Conservation (phyloP, 495 filamentous ascomycete species). For the Cercophora scortea region DNA sequence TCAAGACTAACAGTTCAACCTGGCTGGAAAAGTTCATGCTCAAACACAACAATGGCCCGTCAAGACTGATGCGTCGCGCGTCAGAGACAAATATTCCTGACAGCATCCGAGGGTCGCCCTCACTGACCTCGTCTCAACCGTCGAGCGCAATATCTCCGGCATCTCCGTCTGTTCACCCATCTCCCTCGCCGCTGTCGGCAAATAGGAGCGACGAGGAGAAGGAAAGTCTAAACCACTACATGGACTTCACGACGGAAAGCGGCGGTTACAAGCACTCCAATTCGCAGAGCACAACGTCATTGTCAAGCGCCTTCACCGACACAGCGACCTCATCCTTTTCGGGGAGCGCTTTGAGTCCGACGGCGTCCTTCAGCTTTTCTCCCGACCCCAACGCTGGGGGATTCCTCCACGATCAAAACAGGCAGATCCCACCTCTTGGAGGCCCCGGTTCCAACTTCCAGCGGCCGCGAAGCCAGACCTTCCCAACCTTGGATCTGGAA, state of each 20-base stretch:
- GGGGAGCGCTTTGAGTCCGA: conserved; percentile 70
- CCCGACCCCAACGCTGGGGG: conserved; percentile 64
- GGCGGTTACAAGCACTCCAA: conserved; percentile 46
- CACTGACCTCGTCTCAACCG: conserved; percentile 54
- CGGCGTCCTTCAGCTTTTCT: conserved; percentile 74
- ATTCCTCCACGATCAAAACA: conserved; percentile 59
- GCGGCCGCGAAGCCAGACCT: conserved; percentile 85
- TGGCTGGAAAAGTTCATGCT: conserved; percentile 98
- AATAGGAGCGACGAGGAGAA: conserved; percentile 60
- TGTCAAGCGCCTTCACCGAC: conserved; percentile 51
- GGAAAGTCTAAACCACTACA: conserved; percentile 33
- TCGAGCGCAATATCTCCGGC: conserved; percentile 66
- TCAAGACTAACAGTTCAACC: conserved; percentile 62
- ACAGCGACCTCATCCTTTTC: conserved; percentile 61
- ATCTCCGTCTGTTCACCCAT: conserved; percentile 55
- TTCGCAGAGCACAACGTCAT: conserved; percentile 47
- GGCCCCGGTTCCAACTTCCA: conserved; percentile 47
- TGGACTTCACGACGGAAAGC: conserved; percentile 42
- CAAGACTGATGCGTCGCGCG: conserved; percentile 56
- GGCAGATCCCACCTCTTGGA: conserved; percentile 43
- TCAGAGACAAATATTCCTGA: conserved; percentile 58
- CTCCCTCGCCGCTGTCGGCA: conserved; percentile 60
- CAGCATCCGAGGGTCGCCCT: conserved; percentile 46
- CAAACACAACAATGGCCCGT: conserved; percentile 70
- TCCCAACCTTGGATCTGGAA: conserved; percentile 68